These are phyloP conservation scores for Aethionema arabicum DNA, from an alignment of 345 rosid species.

Conservation along the genomic window DNA sequence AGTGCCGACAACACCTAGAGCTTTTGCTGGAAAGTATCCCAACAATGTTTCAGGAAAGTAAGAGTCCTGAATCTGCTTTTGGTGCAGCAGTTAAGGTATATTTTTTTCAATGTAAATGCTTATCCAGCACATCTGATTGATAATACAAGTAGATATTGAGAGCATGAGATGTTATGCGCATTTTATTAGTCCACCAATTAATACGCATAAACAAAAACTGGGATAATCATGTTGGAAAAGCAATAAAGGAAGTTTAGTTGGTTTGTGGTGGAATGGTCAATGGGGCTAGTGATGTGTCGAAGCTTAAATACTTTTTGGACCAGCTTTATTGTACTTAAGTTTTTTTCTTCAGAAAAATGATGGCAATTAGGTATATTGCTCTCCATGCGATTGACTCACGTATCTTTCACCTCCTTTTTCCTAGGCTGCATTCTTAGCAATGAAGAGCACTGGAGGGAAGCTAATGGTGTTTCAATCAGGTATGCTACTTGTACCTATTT, in stretches of 20 bases:
- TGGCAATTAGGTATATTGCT: conserved; percentile 5
- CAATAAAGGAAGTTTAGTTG: conserved; percentile 3
- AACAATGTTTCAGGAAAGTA: conserved; percentile 80
- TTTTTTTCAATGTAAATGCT: conserved; percentile 15
- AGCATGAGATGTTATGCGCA: conserved; percentile 4
- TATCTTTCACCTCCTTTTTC: conserved; percentile 14
- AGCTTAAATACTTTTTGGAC: background rate
- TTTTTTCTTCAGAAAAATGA: conserved; percentile 2
- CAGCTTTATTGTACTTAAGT: conserved; percentile 1
- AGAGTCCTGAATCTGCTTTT: conserved; percentile 92
- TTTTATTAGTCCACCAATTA: background rate
- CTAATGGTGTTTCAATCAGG: conserved; percentile 98
- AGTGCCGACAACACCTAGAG: conserved; percentile 97
- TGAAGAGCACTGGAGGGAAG: conserved; percentile 95
- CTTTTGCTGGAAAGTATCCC: conserved; percentile 94
- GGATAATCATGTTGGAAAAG: conserved; percentile 3
- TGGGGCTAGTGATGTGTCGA: conserved; percentile 8
- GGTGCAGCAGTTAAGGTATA: conserved; percentile 96
- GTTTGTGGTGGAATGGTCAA: conserved; percentile 21
- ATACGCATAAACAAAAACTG: conserved; percentile 3
- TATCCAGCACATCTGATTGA: background rate
- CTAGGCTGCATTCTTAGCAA: conserved; percentile 92
- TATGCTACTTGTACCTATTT: conserved; percentile 12
- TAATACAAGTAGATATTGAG: conserved; percentile 2
- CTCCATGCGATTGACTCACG: conserved; percentile 11